Base-by-base conservation (phyloP, 202 grass and related monocot species). In the Alloteropsis angusta region DNA sequence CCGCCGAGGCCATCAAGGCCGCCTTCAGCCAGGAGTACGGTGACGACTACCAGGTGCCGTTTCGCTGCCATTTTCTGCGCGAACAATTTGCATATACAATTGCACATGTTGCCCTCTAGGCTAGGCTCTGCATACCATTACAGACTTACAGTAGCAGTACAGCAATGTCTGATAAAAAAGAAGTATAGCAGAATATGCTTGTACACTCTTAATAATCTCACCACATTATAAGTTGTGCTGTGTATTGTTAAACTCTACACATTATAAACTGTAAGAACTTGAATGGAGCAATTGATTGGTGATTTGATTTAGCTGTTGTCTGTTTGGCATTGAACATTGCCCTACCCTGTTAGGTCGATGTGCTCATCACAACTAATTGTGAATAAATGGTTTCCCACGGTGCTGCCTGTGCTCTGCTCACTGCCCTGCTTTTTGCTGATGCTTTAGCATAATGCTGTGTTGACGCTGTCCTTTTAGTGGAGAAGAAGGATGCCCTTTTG, bases 1-100 rank as follows among this genome's bases (percentile, higher is more conserved):
- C 96, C 4, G 96, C 96, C 0, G 96, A 98, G 81, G 96, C 96
- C 37, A 95, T 98, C 68, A 98, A 93, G 72, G 84, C 90, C 2
- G 88, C 96, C 9, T 98, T 98, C 80, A 75, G 47, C 30, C 74
- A 98, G 80, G 92, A 94, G 72, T 98, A 86, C 7, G 92, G 96
- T 7, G 89, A 95, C 34, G 87, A 91, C 16, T 98, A 98, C 75
- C 92, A 89, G 71, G 92, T 94, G 18, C 44, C 25, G 9, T 14
- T 62, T 19, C 0, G 0, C 15, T n/a, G 6, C 6, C 21, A 18
- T 42, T 9, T 43, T 77, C 15, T 60, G 13, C 6, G 23, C 39
- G 56, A 28, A 16, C 1, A 9, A 48, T 62, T 48, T 70, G 12
- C 66, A 17, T 69, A 34, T 22, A 59, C 11, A 25, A 56, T 30